Base-by-base conservation (phyloP, 2,329 filamentous ascomycete species). In the Aspergillus sp. region DNA sequence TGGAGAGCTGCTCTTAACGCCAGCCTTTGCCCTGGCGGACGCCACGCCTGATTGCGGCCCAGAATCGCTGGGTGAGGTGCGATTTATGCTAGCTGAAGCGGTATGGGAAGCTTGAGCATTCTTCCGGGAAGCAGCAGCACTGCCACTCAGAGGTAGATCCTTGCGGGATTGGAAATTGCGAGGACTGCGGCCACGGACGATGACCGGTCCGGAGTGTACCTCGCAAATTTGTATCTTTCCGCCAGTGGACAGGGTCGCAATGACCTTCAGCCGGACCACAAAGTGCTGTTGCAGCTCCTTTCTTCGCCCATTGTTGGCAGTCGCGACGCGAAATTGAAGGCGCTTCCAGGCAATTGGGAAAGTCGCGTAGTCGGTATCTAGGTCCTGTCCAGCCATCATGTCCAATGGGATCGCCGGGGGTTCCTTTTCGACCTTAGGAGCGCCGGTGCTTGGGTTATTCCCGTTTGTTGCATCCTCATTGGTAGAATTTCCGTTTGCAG, bases 211-310 rank as follows among this genome's bases (percentile, higher is more conserved):
- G 0, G 94, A 97, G 31, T 89, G 89, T 17, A 92, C 88, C 77
- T 97, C 93, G 55, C 90, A 91, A 55, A 97, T 84, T 7, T 92
- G 85, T 38, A 92, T 85, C 76, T 93, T 96, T 38, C 84, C 85
- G n/a, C 92, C 92, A 63, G 92, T 95, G 1, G 91, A 86, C 54
- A 98, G 80, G 0, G 92, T 95, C 17, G 90, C 93, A 66, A 93
- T 83, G 9, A 97, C 89, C 76, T 94, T 96, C 55, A 98, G 81
- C 65, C 93, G 90, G 61, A 98, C 84, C 11, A 96, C 89, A 76
- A 98, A 98, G 79, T 98, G 94, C 74, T 98, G 94, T 74, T 98
- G 94, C 50, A 98, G 85, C 76, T 98, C 94, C 80, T 97, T 96
- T 65, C 94, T 85, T 63, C 94, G 88, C 11, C 94, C 94, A 74